Evolutionary conservation across 768 basidiomycete genomes (phyloP).

Genomic region (Daedaleopsis nitida): DNA sequence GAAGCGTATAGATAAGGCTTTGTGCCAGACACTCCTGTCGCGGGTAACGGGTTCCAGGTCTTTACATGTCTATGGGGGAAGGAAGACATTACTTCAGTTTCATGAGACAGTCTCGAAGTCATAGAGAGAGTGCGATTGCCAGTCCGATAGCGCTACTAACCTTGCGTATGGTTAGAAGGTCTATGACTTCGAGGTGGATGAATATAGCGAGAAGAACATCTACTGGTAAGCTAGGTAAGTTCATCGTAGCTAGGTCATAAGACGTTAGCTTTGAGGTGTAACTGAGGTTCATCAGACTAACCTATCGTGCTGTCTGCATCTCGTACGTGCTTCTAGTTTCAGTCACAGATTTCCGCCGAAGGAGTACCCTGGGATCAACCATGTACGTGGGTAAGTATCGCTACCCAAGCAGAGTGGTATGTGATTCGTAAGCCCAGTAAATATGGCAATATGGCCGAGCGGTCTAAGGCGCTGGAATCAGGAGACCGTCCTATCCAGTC

Average conservation of each 20-base stretch:
- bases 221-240: slow-evolving; percentile 36
- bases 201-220: slow-evolving; percentile 52
- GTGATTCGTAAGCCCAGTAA: too few relatives aligned
- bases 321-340: too few relatives aligned
- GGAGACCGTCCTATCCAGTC: slow-evolving; percentile 27
- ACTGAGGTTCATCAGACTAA: too few relatives aligned
- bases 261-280: too few relatives aligned
- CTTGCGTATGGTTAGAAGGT: slow-evolving; percentile 49
- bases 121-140: not conserved
- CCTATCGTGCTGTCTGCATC: too few relatives aligned
- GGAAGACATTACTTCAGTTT: not conserved
- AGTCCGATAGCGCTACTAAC: slow-evolving; percentile 33
- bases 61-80: slow-evolving; percentile 46
- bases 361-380: too few relatives aligned
- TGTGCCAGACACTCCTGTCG: slow-evolving; percentile 52
- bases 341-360: too few relatives aligned
- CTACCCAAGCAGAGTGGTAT: too few relatives aligned
- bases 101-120: not conserved
- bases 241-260: too few relatives aligned
- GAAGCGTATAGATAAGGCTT: slow-evolving; percentile 44
- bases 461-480: slow-evolving; percentile 27
- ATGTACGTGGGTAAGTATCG: too few relatives aligned
- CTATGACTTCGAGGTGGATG: slow-evolving; percentile 39
- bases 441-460: slow-evolving; percentile 24
- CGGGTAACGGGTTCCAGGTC: slow-evolving; percentile 43